A percentile compares a stretch with the other conserved stretches of the same genome.
Conservation (phyloP, 225 moss, liverwort and hornwort species). For the Rhytidiadelphus loreus region DNA sequence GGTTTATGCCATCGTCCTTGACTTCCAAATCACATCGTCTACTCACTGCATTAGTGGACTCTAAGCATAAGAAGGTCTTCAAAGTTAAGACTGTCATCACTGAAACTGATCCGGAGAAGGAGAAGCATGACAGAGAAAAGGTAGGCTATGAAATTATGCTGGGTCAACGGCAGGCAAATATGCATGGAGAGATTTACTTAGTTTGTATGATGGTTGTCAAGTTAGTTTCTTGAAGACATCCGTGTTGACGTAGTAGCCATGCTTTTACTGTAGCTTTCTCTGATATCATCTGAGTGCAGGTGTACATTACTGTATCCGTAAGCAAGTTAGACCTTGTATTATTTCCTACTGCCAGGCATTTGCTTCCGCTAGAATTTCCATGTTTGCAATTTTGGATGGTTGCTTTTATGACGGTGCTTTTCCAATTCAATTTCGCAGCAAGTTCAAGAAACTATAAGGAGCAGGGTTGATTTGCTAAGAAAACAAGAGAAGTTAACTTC, state of each 20-base stretch:
- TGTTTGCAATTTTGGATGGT: background rate
- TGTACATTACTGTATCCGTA: background rate
- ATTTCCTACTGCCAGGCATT: background rate
- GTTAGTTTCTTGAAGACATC: background rate
- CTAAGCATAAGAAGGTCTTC: constrained; percentile 87
- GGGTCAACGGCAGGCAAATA: background rate
- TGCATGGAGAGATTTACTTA: background rate
- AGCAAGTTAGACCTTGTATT: background rate
- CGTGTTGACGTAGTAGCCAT: background rate
- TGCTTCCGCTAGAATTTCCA: background rate
- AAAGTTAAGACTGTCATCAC: constrained; percentile 94
- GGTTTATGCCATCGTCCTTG: constrained; percentile 99
- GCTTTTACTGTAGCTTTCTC: background rate
- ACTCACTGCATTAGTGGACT: constrained; percentile 93
- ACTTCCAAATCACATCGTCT: constrained; percentile 96
- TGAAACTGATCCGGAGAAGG: constrained; percentile 87
- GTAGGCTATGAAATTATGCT: constrained; percentile 3
- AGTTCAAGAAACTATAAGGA: constrained; percentile 69
- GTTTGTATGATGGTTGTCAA: background rate
- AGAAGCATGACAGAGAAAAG: constrained; percentile 93
- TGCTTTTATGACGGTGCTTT: background rate
- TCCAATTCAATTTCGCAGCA: constrained; percentile 1
- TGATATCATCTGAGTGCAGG: background rate
- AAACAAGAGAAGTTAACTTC: constrained; percentile 66
- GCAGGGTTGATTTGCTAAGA: constrained; percentile 61